Conservation (phyloP, 768 basidiomycete species). For the Leccinum arenicola region DNA sequence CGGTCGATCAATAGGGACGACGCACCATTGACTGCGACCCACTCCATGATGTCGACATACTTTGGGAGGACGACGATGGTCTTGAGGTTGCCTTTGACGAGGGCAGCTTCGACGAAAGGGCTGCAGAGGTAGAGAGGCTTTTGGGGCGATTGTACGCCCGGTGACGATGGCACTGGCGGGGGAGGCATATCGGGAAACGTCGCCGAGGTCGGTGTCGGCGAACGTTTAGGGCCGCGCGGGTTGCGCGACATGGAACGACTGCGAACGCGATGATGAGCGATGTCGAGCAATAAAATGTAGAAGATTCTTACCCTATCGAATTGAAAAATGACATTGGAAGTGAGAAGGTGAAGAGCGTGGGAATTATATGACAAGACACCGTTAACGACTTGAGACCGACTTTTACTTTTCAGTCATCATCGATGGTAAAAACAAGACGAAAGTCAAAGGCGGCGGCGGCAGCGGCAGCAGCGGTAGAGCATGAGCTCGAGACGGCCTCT, state of each 20-base stretch:
- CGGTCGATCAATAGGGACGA: slow-evolving; percentile 11
- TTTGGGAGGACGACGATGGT: slow-evolving; percentile 96
- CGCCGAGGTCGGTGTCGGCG: slow-evolving; percentile 71
- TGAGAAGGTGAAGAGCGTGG: slow-evolving; percentile 11
- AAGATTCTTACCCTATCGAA: slow-evolving; percentile 61
- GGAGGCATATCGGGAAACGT: slow-evolving; percentile 48
- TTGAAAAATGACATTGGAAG: slow-evolving; percentile 73
- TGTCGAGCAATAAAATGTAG: neutral
- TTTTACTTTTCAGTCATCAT: slow-evolving; percentile 7
- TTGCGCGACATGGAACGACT: slow-evolving; percentile 77
- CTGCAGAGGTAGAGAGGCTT: slow-evolving; percentile 89
- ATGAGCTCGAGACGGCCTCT: slow-evolving; percentile 34
- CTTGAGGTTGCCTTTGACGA: slow-evolving; percentile 98
- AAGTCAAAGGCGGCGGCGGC: slow-evolving; percentile 50
- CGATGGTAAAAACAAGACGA: slow-evolving; percentile 52
- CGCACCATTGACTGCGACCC: slow-evolving; percentile 94
- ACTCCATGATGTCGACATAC: slow-evolving; percentile 94
- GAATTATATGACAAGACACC: slow-evolving; percentile 7
- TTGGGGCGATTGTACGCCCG: slow-evolving; percentile 19
- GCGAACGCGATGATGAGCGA: slow-evolving; percentile 2
- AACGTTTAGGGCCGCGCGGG: slow-evolving; percentile 67
- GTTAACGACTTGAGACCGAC: no score
- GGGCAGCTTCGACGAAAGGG: slow-evolving; percentile 91
- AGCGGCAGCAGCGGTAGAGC: slow-evolving; percentile 23
- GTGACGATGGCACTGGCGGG: slow-evolving; percentile 41